Evolutionary conservation across 257 asterid genomes (phyloP).

Genomic region (Solanum paucissectum): DNA sequence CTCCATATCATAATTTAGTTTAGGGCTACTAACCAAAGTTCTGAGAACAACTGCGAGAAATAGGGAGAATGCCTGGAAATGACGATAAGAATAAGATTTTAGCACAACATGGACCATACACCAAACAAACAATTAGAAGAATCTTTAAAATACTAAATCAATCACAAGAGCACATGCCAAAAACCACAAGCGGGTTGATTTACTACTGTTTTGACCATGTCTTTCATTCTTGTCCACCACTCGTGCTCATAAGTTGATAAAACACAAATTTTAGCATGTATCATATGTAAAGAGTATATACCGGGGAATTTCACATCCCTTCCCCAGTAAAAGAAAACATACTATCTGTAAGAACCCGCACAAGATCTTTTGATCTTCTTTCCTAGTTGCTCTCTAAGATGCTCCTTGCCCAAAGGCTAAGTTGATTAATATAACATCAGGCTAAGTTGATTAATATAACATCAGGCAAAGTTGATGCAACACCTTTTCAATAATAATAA

Average conservation of each 20-base stretch:
- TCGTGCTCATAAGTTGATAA: not conserved
- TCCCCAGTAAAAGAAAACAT: not conserved
- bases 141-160: not conserved
- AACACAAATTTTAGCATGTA: not conserved
- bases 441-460: not conserved
- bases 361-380: not conserved
- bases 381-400: not conserved
- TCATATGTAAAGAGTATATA: not conserved
- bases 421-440: too few species aligned
- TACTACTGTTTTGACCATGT: not conserved
- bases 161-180: not conserved
- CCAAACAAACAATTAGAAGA: not conserved
- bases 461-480: not conserved
- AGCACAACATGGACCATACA: not conserved
- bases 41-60: constrained; percentile 49
- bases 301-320: not conserved
- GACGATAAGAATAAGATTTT: not conserved
- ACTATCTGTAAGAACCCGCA: not conserved
- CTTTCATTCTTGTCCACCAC: not conserved
- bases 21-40: constrained; percentile 46
- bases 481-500: not conserved
- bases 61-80: constrained; percentile 52
- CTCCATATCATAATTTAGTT: constrained; percentile 43
- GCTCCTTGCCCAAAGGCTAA: not conserved
- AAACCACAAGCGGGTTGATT: not conserved